Evolutionary conservation across 371 early-diverging fungal genomes (phyloP), one percentile per base, ranked within the genome.

Genomic region (Neoconidiobolus thromboides): DNA sequence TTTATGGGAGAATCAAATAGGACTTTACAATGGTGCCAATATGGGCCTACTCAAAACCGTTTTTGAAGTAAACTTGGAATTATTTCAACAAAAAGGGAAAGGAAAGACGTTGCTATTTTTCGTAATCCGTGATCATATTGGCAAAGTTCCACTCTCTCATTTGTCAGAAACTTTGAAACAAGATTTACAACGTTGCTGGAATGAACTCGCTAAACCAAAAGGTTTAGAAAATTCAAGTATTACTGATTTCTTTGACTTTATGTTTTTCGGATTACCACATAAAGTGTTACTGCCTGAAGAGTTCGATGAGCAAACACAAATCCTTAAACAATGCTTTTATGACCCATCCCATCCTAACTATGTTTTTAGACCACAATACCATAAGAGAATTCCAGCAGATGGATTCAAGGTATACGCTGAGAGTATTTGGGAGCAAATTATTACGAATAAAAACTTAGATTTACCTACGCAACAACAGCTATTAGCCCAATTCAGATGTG

Each of bases 41-140:
- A 91, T 98, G 93, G 95, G 94, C n/a, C 73, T 98, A 55, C 75
- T 98, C 47, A 94, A 92, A 70, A 96, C 96, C 4, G 98, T 98
- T 1, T 83, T 98, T 69, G 98, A 98, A 64, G 97, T 98, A 60
- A 93, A 98, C 67, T 70, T 96, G 59, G 91, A 95, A 68, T 80
- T 98, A 15, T 96, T 96, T 72, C 92, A 92, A 76, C 75, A 62
- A 78, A 69, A 73, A 74, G 69, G 72, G 47, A 77, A 81, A 63
- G 80, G 77, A 59, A 91, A 92, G 73, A 96, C 96, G 0, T 78
- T 90, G 43, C 71, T 98, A 48, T 78, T 93, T 54, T 94, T 98
- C 68, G 93, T 96, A 39, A 88, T 98, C 60, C 85, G 98, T 65
- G 98, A 98, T 69, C 91, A 89, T 65, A 85, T 90, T 37, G 89